These are phyloP conservation scores for Kwoniella shandongensis DNA, from an alignment of 768 basidiomycete genomes.

Conservation along the genomic window DNA sequence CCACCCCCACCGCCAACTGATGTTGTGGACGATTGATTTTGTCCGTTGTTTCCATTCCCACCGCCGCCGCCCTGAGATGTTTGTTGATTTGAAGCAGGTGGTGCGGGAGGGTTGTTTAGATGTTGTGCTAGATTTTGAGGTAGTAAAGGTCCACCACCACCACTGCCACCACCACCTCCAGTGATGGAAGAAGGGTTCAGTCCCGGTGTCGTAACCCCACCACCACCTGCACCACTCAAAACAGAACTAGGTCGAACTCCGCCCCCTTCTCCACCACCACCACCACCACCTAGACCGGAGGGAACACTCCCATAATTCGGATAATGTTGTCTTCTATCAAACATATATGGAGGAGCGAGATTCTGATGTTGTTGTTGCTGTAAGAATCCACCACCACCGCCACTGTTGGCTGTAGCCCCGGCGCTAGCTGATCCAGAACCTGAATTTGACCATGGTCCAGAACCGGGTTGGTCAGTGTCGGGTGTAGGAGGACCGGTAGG, in stretches of 20 bases:
- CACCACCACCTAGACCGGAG: background rate
- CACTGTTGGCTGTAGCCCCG: too few species aligned
- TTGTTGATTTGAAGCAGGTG: conserved; percentile 6
- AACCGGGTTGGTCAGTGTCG: conserved; percentile 16
- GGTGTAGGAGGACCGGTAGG: conserved; percentile 30
- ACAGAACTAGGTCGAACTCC: background rate
- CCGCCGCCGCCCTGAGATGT: conserved; percentile 13
- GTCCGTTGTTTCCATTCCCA: conserved; percentile 9
- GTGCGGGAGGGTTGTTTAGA: conserved; percentile 52
- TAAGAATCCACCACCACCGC: conserved; percentile 5
- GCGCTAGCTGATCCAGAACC: background rate
- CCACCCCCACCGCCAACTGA: conserved; percentile 4
- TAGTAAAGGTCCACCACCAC: conserved; percentile 31
- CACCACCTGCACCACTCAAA: background rate
- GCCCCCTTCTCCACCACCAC: conserved; percentile 4
- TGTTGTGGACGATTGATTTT: conserved; percentile 30
- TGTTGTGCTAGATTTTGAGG: conserved; percentile 47
- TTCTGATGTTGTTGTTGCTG: background rate
- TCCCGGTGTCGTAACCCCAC: conserved; percentile 19
- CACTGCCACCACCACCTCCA: conserved; percentile 6
- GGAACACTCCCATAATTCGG: conserved; percentile 1
- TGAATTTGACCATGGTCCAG: conserved; percentile 5
- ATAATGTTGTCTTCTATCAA: background rate
- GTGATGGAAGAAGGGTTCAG: conserved; percentile 13
- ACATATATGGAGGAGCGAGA: conserved; percentile 1